Base-by-base conservation (phyloP, 2,329 filamentous ascomycete genomes). In the Sporothrix inflata region DNA sequence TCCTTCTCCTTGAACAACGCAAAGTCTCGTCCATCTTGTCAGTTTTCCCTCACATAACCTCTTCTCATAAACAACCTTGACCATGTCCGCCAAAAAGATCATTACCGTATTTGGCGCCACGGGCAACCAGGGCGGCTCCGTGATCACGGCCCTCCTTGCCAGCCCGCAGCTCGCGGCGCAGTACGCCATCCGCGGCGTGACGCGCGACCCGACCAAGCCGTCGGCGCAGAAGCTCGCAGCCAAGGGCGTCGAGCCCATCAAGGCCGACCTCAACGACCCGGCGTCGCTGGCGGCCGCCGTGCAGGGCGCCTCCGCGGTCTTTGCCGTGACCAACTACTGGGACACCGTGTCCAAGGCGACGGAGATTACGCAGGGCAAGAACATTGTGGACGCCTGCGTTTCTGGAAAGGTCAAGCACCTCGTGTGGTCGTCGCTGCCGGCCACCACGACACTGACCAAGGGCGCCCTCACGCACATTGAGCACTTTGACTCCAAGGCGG, bases 401-500 rank as follows among this genome's bases (percentile, higher is more conserved):
- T 80, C 82, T 74, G 53, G 69, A 9, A 69, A 71, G 61, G 74
- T 75, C 14, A 65, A 72, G 24, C 74, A 75, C 66, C 49, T 72
- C 60, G 71, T 73, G 81, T 80, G 81, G 82, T 77, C 82, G 74
- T 83, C 82, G 11, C 79, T 86, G 5, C 74, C 79, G 27, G 78
- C 85, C 73, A 75, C 84, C 70, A 81, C 74, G 0, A 78, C 85
- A 72, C 72, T 83, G 24, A 79, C 80, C 61, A 80, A 82, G 8
- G 83, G 83, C 70, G 78, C 77, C 19, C 80, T 85, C 4, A 67
- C 79, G 30, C 76, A 82, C 57, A 83, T 86, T 40, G 79, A 82
- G 73, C 85, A 87, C 74, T 90, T 90, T 73, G 88, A 90, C 78
- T 81, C 79, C 77, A 90, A 90, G 77, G 87, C 87, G 24, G 79